Conservation (phyloP, 352 stramenopile species). For the Globisporangium polare region DNA sequence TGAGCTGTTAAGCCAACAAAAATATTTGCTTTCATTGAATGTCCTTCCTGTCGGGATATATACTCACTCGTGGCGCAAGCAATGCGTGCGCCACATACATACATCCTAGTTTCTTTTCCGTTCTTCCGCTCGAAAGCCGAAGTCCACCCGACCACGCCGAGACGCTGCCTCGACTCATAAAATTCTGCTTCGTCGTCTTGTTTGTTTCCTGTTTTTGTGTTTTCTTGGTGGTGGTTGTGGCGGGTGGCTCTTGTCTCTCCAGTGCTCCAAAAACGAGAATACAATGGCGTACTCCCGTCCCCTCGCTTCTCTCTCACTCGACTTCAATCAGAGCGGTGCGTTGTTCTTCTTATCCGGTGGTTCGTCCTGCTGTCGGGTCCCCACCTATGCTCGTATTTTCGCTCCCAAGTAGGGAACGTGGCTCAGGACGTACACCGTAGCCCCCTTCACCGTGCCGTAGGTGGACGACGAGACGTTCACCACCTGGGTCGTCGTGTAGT, state of each 20-base stretch:
- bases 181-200: neutral
- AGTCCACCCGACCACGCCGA: slow-evolving; percentile 2
- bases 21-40: slow-evolving; percentile 6
- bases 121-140: slow-evolving; percentile 4
- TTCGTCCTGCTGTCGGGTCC: slow-evolving; percentile 12
- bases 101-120: slow-evolving; percentile 3
- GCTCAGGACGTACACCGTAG: slow-evolving; percentile 48
- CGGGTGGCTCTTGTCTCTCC: neutral
- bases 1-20: slow-evolving; percentile 7
- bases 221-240: neutral
- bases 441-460: slow-evolving; percentile 47
- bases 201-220: neutral
- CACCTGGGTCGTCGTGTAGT: slow-evolving; percentile 66
- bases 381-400: slow-evolving; percentile 58
- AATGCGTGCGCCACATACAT: slow-evolving; percentile 1
- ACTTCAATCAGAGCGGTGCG: slow-evolving; percentile 8
- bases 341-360: slow-evolving; percentile 7
- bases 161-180: slow-evolving; percentile 1
- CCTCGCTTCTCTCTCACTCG: slow-evolving; percentile 8
- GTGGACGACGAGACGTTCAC: slow-evolving; percentile 66
- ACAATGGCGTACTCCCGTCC: neutral
- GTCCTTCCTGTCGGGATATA: slow-evolving; percentile 6
- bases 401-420: slow-evolving; percentile 57
- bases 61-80: neutral
- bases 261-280: neutral